These are phyloP conservation scores for Fusarium armeniacum DNA, from an alignment of 2,329 filamentous ascomycete genomes.

Conservation along the genomic window DNA sequence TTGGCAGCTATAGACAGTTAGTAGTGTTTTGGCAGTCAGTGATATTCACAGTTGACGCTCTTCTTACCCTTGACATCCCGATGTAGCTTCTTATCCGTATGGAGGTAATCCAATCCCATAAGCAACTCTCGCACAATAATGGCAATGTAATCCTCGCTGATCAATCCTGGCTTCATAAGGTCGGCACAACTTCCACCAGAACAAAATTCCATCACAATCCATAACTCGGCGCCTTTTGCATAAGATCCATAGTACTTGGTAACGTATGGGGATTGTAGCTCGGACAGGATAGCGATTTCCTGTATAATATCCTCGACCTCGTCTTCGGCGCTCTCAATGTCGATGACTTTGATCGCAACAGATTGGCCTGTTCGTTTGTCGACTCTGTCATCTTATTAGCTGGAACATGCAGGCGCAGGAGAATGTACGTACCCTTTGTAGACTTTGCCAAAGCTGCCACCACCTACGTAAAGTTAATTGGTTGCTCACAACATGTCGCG, in stretches of 20 bases:
- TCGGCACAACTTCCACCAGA: constrained; percentile 96
- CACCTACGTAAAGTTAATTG: constrained; percentile 68
- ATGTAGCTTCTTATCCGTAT: constrained; percentile 95
- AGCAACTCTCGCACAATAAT: constrained; percentile 94
- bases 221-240: constrained; percentile 93
- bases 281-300: constrained; percentile 96
- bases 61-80: constrained; percentile 90
- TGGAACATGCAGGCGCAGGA: not conserved
- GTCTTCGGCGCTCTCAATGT: constrained; percentile 98
- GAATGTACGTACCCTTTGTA: constrained; percentile 85
- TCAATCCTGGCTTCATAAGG: constrained; percentile 91
- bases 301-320: constrained; percentile 99
- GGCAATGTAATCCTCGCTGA: constrained; percentile 95
- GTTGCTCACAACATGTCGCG: constrained; percentile 27
- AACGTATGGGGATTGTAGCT: constrained; percentile 94
- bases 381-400: constrained; percentile 68
- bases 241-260: constrained; percentile 99
- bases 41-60: not conserved
- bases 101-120: constrained; percentile 90
- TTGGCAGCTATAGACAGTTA: constrained; percentile 78
- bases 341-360: constrained; percentile 98
- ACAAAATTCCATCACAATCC: constrained; percentile 99
- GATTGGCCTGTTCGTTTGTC: constrained; percentile 93
- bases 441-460: constrained; percentile 97
- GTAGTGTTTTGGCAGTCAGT: not conserved